A percentile compares a stretch with the other conserved stretches of the same genome.
These are phyloP conservation scores for Juglanconis juglandina DNA, from an alignment of 2,329 filamentous ascomycete genomes.

Conservation along the genomic window DNA sequence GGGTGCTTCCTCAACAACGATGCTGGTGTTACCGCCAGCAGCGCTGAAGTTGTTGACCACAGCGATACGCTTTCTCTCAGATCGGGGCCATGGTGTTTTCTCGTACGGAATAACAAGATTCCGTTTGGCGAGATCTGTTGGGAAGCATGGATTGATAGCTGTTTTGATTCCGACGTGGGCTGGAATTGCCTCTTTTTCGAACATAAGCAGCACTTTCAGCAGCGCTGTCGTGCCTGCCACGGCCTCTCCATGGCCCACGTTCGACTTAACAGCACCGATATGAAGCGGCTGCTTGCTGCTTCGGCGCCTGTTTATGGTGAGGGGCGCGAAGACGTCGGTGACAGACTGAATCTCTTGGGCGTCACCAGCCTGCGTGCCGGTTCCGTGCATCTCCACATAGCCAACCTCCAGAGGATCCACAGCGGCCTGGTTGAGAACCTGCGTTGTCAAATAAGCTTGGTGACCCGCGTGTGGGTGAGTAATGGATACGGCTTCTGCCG, in stretches of 20 bases:
- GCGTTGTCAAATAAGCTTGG: conserved; percentile 54
- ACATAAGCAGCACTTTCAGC: conserved; percentile 44
- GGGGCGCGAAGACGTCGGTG: conserved; percentile 30
- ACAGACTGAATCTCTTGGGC: conserved; percentile 61
- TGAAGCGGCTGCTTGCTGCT: conserved; percentile 32
- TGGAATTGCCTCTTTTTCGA: conserved; percentile 40
- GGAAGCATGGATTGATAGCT: conserved; percentile 36
- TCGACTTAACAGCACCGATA: conserved; percentile 47
- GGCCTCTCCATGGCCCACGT: conserved; percentile 44
- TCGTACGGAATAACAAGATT: conserved; percentile 35
- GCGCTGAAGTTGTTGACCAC: conserved; percentile 50
- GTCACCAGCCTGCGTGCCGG: conserved; percentile 64
- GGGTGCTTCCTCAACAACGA: conserved; percentile 48
- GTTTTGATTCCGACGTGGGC: conserved; percentile 44
- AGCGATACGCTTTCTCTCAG: neutral
- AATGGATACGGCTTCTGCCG: conserved; percentile 59
- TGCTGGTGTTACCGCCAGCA: conserved; percentile 55
- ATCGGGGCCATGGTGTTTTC: neutral
- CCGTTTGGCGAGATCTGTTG: conserved; percentile 31
- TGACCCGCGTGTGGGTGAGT: conserved; percentile 59
- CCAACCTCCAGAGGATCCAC: conserved; percentile 57
- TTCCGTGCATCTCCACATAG: conserved; percentile 69
- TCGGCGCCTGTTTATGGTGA: conserved; percentile 20
- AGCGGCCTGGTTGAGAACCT: conserved; percentile 52
- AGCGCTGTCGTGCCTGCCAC: conserved; percentile 37